Evolutionary conservation across 805 yeast genomes (phyloP), one percentile per base, ranked within the genome.

Genomic region (Tetrapisispora namnaoensis): DNA sequence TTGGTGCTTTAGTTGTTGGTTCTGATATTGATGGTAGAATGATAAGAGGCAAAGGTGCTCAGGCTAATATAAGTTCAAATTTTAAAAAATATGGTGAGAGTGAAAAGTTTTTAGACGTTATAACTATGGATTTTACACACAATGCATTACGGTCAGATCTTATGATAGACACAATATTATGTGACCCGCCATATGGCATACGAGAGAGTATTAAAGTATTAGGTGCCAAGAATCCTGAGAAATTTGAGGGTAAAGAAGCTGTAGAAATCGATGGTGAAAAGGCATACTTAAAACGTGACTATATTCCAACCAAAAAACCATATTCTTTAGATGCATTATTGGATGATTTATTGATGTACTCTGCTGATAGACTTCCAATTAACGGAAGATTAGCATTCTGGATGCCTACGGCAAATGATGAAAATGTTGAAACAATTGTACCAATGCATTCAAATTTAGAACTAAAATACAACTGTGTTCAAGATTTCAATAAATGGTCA

Each of bases 111-210:
- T 65, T 89, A 47, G 98, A 90, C 62, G 83, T 84, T 0, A 56
- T 87, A 56, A 82, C 95, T 16, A 86, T 93, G 93, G 99, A 93
- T 68, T 93, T 93, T 66, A 93, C 98, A 2, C 89, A 93, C 63
- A 84, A 85, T 63, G 83, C 96, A 3, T 71, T 93, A 47, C 73
- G 96, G 54, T 50, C 63, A 0, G 73, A 76, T 53, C 66, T 93
- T 22, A 61, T 55, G 27, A 73, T 93, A 14, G 96, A 93, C 62
- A 74, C 86, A 1, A 91, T 93, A 5, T 78, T 91, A 1, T 89
- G 97, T 62, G 99, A 93, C 67, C 99, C 99, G 2, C 99, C 99
- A 0, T 93, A 93, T 65, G 99, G 99, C 13, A 95, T 93, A 2
- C 74, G 99, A 56, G 99, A 93, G 65, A 95, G 98, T 3, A 76